Conservation (phyloP, 2,329 filamentous ascomycete species). For the Chalaropsis thielavioides region DNA sequence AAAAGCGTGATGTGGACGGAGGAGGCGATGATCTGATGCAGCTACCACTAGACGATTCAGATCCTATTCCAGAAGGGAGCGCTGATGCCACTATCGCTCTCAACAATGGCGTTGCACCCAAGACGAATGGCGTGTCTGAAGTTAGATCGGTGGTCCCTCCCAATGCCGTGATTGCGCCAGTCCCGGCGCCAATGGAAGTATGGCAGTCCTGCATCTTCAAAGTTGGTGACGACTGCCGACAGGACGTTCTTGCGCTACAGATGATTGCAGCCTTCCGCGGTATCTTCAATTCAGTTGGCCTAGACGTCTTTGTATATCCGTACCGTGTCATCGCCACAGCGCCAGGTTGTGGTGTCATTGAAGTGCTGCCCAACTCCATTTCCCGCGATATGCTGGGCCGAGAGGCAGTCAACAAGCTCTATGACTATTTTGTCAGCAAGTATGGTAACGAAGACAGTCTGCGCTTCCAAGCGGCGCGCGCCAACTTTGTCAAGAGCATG, state of each 20-base stretch:
- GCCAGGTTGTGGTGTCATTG: slow-evolving; percentile 93
- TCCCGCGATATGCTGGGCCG: slow-evolving; percentile 97
- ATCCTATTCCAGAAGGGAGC: slow-evolving; percentile 35
- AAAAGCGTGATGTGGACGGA: slow-evolving; percentile 44
- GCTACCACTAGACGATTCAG: slow-evolving; percentile 38
- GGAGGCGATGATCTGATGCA: slow-evolving; percentile 11
- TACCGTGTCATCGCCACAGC: slow-evolving; percentile 96
- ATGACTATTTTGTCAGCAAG: slow-evolving; percentile 95
- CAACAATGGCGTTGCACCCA: background rate
- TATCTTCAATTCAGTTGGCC: slow-evolving; percentile 86
- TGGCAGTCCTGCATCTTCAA: slow-evolving; percentile 99
- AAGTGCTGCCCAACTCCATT: slow-evolving; percentile 93
- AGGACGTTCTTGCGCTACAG: slow-evolving; percentile 90
- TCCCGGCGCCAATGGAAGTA: slow-evolving; percentile 51
- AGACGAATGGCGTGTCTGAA: slow-evolving; percentile 17
- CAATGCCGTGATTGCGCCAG: background rate
- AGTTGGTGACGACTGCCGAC: slow-evolving; percentile 93
- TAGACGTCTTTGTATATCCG: slow-evolving; percentile 93
- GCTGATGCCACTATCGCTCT: slow-evolving; percentile 19
- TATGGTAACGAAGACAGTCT: slow-evolving; percentile 95
- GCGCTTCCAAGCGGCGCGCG: slow-evolving; percentile 84
- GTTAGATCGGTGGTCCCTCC: slow-evolving; percentile 17
- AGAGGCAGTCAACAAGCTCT: slow-evolving; percentile 92
- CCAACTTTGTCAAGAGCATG: slow-evolving; percentile 98
- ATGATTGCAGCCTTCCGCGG: slow-evolving; percentile 96